Evolutionary conservation across 441 rosid species (phyloP).

Genomic region (Raphanus hybrid): DNA sequence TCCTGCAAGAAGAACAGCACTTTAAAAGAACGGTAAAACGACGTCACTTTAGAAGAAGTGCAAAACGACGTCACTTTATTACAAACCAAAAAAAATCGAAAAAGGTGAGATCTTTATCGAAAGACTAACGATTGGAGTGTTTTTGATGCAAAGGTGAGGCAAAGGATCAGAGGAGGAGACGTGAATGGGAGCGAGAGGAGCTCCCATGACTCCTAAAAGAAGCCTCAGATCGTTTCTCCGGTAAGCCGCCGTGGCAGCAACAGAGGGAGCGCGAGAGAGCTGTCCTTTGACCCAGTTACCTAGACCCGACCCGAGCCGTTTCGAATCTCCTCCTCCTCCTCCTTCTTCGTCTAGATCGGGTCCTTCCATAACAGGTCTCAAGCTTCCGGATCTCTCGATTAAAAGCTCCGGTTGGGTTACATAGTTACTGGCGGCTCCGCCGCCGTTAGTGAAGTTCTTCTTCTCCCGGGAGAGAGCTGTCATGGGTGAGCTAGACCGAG

Average conservation of each 20-base stretch:
- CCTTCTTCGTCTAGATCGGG: conserved; percentile 69
- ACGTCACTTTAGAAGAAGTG: conserved; percentile 16
- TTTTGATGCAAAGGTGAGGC: conserved; percentile 84
- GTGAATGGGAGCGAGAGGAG: conserved; percentile 82
- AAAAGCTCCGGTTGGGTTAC: conserved; percentile 48
- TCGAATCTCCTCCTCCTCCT: conserved; percentile 51
- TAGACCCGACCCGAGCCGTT: conserved; percentile 59
- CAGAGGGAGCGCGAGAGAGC: conserved; percentile 64
- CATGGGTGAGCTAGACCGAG: conserved; percentile 56
- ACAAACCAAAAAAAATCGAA: conserved; percentile 10
- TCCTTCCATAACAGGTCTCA: conserved; percentile 78
- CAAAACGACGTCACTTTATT: too few relatives aligned
- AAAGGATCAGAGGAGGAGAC: conserved; percentile 72
- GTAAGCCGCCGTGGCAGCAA: conserved; percentile 46
- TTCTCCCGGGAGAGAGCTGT: conserved; percentile 55
- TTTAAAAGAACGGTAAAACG: conserved; percentile 23
- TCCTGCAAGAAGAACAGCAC: conserved; percentile 54
- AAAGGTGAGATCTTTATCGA: neutral
- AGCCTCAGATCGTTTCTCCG: conserved; percentile 73
- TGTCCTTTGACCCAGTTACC: conserved; percentile 87
- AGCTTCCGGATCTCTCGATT: conserved; percentile 70
- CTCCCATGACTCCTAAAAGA: conserved; percentile 84
- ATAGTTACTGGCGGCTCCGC: conserved; percentile 28
- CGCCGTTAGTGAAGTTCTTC: conserved; percentile 39
- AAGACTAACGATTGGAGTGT: conserved; percentile 78